These are phyloP conservation scores for Circinella umbellata DNA, from an alignment of 371 early-diverging fungal species.

Conservation along the genomic window DNA sequence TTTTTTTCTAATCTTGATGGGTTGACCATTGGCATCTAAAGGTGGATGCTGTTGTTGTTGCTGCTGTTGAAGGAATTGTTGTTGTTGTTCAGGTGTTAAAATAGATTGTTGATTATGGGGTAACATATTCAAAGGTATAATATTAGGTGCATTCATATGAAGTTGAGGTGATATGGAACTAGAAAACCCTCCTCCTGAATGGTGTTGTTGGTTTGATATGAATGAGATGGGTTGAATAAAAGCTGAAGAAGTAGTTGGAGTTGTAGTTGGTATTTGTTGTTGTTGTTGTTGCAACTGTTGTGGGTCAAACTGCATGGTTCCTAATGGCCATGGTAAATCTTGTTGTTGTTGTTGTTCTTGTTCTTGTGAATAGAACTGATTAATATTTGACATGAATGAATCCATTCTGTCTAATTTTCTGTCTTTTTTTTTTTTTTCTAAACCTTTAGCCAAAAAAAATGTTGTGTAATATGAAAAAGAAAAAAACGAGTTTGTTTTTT, in stretches of 20 bases:
- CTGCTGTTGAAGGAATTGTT: not conserved
- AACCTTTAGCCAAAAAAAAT: not conserved
- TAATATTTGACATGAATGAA: slow-evolving; percentile 4
- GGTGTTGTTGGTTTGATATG: not conserved
- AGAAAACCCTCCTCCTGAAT: not conserved
- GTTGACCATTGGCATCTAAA: slow-evolving; percentile 19
- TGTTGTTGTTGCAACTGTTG: not conserved
- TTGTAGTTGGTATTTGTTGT: not conserved
- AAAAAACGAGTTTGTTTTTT: too few relatives aligned
- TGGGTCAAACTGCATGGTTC: not conserved
- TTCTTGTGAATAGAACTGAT: not conserved
- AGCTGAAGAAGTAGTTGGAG: not conserved
- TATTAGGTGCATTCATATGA: not conserved
- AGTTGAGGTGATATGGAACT: not conserved
- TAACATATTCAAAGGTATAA: slow-evolving; percentile 6
- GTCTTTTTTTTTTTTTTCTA: too few relatives aligned
- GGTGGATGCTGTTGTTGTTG: slow-evolving; percentile 1
- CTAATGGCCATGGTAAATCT: slow-evolving; percentile 1
- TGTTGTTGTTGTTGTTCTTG: not conserved
- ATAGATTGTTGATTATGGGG: not conserved
- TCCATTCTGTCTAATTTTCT: not conserved
- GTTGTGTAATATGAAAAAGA: too few relatives aligned
- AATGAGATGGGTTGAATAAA: not conserved
- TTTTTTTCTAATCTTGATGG: slow-evolving; percentile 51
- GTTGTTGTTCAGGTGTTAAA: not conserved